Percentiles rank a stretch among this genome's conserved stretches.
phyloP scores from a whole-genome alignment of 2,329 filamentous ascomycete genomes.

The Fusarium stilboides region DNA sequence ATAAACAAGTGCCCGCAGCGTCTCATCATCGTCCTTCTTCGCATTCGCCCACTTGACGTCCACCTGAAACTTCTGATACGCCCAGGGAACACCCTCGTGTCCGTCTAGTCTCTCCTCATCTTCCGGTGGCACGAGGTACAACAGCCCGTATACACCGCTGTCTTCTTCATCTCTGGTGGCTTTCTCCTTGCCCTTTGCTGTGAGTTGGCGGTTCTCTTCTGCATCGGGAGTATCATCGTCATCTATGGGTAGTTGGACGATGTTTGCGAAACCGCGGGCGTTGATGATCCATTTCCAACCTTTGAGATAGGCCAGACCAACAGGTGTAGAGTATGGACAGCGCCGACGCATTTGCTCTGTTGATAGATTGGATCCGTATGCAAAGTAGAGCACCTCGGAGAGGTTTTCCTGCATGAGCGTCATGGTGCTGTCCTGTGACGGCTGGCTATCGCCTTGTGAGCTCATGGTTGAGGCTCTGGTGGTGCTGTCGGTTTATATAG shows the following conservation, averaged over 20 bases:
- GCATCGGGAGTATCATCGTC: slow-evolving; percentile 19
- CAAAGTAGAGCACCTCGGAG: slow-evolving; percentile 72
- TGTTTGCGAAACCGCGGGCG: slow-evolving; percentile 76
- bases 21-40: slow-evolving; percentile 43
- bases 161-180: slow-evolving; percentile 12
- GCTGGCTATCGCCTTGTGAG: slow-evolving; percentile 53
- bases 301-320: slow-evolving; percentile 70
- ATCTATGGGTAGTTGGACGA: slow-evolving; percentile 59
- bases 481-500: slow-evolving; percentile 10
- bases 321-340: slow-evolving; percentile 70
- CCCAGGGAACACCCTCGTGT: slow-evolving; percentile 75
- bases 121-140: slow-evolving; percentile 65
- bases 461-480: slow-evolving; percentile 42
- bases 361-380: slow-evolving; percentile 80
- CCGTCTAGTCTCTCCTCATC: slow-evolving; percentile 69
- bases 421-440: slow-evolving; percentile 55
- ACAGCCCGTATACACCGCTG: slow-evolving; percentile 69
- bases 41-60: slow-evolving; percentile 53
- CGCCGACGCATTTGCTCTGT: slow-evolving; percentile 74
- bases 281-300: slow-evolving; percentile 78
- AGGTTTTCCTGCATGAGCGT: slow-evolving; percentile 55
- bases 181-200: slow-evolving; percentile 25
- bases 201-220: slow-evolving; percentile 7
- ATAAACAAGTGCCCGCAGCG: slow-evolving; percentile 69
- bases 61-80: slow-evolving; percentile 68